Evolutionary conservation across 1,139 yeast genomes (phyloP).

Genomic region (Saccharomyces hybrid): DNA sequence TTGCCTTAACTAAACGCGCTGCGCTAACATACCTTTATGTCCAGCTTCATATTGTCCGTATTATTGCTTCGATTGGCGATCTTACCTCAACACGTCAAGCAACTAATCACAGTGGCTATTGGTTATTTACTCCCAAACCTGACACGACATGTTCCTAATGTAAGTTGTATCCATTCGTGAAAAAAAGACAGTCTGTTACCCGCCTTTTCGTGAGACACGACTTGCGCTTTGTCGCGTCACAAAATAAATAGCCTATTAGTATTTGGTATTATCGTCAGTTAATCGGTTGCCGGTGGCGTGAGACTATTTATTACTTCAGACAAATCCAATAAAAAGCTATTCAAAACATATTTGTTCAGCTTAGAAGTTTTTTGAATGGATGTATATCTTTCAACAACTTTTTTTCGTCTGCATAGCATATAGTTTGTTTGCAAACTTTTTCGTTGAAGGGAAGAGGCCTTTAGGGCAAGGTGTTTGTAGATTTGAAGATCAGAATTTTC

Average conservation of each 20-base stretch:
- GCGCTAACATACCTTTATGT: neutral
- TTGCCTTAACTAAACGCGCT: too few relatives aligned
- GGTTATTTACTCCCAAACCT: neutral
- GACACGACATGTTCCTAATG: neutral
- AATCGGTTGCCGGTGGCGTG: neutral
- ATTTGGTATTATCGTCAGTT: neutral
- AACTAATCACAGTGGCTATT: neutral
- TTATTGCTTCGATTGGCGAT: neutral
- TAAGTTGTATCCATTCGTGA: neutral
- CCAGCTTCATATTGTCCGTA: conserved; percentile 4
- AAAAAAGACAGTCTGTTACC: neutral
- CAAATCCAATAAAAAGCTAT: too few relatives aligned
- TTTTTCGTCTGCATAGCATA: neutral
- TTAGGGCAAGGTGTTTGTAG: neutral
- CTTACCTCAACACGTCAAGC: neutral
- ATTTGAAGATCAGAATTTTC: neutral
- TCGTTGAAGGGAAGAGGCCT: neutral
- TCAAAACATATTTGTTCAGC: too few relatives aligned
- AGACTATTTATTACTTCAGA: neutral
- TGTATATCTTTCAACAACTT: neutral
- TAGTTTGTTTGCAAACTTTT: neutral
- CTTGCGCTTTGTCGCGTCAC: neutral
- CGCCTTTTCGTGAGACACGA: neutral
- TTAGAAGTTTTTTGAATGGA: neutral
- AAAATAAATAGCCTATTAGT: neutral